phyloP scores from a whole-genome alignment of 495 filamentous ascomycete species.

The Penicillium flavigenum region DNA sequence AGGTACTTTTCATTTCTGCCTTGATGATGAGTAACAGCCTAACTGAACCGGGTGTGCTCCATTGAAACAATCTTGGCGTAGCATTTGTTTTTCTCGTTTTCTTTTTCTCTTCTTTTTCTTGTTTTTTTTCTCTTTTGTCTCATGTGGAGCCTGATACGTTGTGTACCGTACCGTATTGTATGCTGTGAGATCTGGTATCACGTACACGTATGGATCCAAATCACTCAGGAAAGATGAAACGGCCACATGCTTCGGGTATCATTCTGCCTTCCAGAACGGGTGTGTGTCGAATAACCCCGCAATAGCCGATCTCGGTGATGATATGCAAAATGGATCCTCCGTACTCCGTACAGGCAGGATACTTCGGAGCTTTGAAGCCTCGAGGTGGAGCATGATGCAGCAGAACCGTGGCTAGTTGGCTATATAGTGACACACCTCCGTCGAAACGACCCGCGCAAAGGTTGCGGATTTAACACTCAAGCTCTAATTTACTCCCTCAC shows the following conservation, averaged over 20 bases:
- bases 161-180: slow-evolving; percentile 1
- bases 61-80: neutral
- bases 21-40: neutral
- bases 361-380: slow-evolving; percentile 4
- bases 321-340: slow-evolving; percentile 7
- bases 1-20: neutral
- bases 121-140: neutral
- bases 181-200: neutral
- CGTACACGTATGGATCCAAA: neutral
- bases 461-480: slow-evolving; percentile 8
- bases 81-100: neutral
- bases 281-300: slow-evolving; percentile 1
- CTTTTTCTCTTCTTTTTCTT: neutral
- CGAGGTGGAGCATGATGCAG: slow-evolving; percentile 8
- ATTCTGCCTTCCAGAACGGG: neutral
- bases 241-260: slow-evolving; percentile 1
- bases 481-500: slow-evolving; percentile 10
- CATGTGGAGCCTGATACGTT: neutral
- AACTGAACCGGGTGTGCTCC: neutral
- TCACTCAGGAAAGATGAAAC: slow-evolving; percentile 5
- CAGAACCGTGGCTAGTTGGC: slow-evolving; percentile 11
- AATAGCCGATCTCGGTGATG: slow-evolving; percentile 15
- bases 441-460: slow-evolving; percentile 6
- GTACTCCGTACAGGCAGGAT: neutral
- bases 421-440: slow-evolving; percentile 23